Base-by-base conservation (phyloP, 345 rosid genomes). In the Eucalyptus leucophloia region DNA sequence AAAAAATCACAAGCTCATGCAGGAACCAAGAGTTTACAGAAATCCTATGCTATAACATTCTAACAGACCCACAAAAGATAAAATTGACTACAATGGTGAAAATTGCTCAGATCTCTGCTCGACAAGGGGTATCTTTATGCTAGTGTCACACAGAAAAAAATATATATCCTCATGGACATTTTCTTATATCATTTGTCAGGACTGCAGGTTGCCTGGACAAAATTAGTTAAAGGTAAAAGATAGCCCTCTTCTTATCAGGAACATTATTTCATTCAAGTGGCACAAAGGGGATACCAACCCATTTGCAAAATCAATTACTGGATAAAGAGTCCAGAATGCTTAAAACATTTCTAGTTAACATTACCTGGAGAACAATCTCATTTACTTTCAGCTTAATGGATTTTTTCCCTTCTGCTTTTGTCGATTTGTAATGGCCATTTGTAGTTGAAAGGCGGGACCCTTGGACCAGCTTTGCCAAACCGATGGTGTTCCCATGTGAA, bases 351-450 rank as follows among this genome's bases (percentile, higher is more conserved):
- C 45, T 37, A 37, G 83, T 72, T 72, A 72, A 72, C 45, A 37
- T 93, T 92, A 97, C 99, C 99, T 97, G 98, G 89, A 98, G 96
- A 80, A 96, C 97, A 91, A 93, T 91, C 94, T 98, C 99, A 92
- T 96, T 92, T 87, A 89, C 94, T 94, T 60, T 98, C 95, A 98
- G 92, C 95, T 94, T 98, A 91, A 96, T 95, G 87, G 93, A 94
- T 92, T 95, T 97, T 93, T 92, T 97, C 91, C 98, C 99, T 88
- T 96, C 99, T 37, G 95, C 89, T 94, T 94, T 96, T 65, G 99
- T 98, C 58, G 96, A 91, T 89, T 97, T 94, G 92, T 95, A 98
- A 91, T 96, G 97, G 87, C 98, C 99, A 95, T 94, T 98, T 88
- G 96, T 91, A 86, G 92, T 93, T 89, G 98, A 94, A 89, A 93